Conservation (phyloP, 2,329 filamentous ascomycete species). For the Neofusicoccum parvum region DNA sequence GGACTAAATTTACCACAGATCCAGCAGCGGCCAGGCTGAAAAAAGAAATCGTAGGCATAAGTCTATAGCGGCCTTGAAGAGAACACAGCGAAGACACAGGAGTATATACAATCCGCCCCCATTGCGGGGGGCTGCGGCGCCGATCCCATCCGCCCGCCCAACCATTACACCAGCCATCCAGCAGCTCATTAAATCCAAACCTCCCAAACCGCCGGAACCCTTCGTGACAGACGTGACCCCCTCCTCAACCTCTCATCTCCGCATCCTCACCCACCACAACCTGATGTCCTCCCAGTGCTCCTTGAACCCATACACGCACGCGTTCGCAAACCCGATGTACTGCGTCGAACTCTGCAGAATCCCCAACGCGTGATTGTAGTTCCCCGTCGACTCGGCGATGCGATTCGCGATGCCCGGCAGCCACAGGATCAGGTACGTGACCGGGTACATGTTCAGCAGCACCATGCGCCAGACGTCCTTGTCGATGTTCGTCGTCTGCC, state of each 20-base stretch:
- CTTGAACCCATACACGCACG: slow-evolving; percentile 27
- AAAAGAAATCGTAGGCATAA: no score
- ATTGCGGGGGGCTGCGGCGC: no score
- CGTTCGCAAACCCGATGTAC: slow-evolving; percentile 30
- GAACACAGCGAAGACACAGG: no score
- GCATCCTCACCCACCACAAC: neutral
- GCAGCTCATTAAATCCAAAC: neutral
- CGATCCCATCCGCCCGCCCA: neutral
- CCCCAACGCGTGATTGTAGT: slow-evolving; percentile 22
- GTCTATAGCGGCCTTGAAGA: no score
- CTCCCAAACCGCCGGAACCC: neutral
- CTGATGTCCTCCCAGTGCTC: slow-evolving; percentile 21
- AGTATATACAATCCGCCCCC: no score
- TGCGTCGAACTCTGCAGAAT: slow-evolving; percentile 29
- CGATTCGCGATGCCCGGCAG: slow-evolving; percentile 35
- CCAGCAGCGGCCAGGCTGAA: no score
- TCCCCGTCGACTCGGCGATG: slow-evolving; percentile 23
- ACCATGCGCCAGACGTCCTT: slow-evolving; percentile 33
- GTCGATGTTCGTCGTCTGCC: slow-evolving; percentile 5
- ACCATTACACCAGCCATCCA: neutral
- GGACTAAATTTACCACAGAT: neutral
- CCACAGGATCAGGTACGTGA: slow-evolving; percentile 39
- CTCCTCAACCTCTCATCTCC: neutral
- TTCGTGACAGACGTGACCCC: neutral
- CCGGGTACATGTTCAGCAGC: slow-evolving; percentile 38